A percentile compares a stretch with the other conserved stretches of the same genome.
Conservation (phyloP, 192 early-diverging fungal species). For the Coemansia sp. region DNA sequence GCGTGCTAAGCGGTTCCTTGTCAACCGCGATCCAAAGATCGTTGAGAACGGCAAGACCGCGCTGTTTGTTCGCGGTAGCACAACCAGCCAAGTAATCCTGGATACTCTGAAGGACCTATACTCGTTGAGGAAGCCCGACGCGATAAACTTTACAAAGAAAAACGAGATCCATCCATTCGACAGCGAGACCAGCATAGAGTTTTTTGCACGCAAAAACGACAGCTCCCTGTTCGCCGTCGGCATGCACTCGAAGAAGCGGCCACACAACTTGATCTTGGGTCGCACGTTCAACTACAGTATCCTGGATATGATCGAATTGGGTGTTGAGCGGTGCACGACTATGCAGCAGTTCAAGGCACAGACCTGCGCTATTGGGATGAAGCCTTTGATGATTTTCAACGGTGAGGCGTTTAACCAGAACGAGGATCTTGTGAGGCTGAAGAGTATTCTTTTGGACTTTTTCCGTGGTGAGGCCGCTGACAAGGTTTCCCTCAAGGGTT, state of each 20-base stretch:
- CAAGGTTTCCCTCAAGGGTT: constrained; percentile 80
- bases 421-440: constrained; percentile 72
- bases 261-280: constrained; percentile 89
- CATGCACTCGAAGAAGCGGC: constrained; percentile 94
- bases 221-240: constrained; percentile 88
- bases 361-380: constrained; percentile 83
- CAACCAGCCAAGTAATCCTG: constrained; percentile 82
- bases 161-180: constrained; percentile 98
- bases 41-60: constrained; percentile 92
- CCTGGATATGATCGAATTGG: constrained; percentile 95
- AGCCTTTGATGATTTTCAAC: constrained; percentile 88
- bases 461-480: constrained; percentile 82
- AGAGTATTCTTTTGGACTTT: constrained; percentile 87
- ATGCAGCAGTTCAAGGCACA: constrained; percentile 75
- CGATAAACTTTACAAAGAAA: constrained; percentile 88
- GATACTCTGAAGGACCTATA: constrained; percentile 91
- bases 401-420: constrained; percentile 84
- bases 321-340: constrained; percentile 70
- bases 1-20: constrained; percentile 81
- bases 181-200: constrained; percentile 87
- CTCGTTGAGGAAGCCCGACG: constrained; percentile 88
- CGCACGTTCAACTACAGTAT: constrained; percentile 94
- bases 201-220: constrained; percentile 97
- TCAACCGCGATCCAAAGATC: constrained; percentile 88
- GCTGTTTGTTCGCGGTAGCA: constrained; percentile 86